phyloP scores from a whole-genome alignment of 2,329 filamentous ascomycete genomes.

The Phialocephala sp. region DNA sequence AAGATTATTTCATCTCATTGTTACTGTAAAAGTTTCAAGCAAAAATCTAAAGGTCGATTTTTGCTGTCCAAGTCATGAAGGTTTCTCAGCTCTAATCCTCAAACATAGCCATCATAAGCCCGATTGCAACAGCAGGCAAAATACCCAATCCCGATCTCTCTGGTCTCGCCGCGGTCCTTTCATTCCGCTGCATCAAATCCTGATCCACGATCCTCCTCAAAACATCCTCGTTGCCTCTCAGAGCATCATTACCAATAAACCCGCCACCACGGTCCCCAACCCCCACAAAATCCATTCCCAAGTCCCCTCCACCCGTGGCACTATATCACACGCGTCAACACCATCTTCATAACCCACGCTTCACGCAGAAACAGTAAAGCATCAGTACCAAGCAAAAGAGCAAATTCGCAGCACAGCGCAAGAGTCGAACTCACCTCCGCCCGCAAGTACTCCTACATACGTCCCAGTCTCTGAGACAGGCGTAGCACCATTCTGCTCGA shows the following conservation, averaged over 20 bases:
- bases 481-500: conserved; percentile 39
- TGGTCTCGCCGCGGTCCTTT: neutral
- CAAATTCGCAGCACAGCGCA: neutral
- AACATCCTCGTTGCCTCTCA: neutral
- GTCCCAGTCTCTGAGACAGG: conserved; percentile 34
- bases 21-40: neutral
- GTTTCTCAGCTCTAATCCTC: neutral
- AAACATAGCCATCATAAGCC: conserved; percentile 10
- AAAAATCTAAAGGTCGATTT: too few species aligned
- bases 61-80: neutral
- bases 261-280: neutral
- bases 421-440: conserved; percentile 15
- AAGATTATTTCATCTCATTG: neutral
- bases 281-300: conserved; percentile 7
- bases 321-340: conserved; percentile 13
- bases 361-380: neutral
- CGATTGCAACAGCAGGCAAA: neutral
- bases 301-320: neutral
- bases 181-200: neutral
- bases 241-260: neutral
- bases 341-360: neutral
- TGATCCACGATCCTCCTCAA: neutral
- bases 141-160: neutral
- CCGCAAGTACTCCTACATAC: conserved; percentile 31
- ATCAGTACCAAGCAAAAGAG: conserved; percentile 2